phyloP scores from a whole-genome alignment of 192 early-diverging fungal genomes.

The Linnemannia exigua region DNA sequence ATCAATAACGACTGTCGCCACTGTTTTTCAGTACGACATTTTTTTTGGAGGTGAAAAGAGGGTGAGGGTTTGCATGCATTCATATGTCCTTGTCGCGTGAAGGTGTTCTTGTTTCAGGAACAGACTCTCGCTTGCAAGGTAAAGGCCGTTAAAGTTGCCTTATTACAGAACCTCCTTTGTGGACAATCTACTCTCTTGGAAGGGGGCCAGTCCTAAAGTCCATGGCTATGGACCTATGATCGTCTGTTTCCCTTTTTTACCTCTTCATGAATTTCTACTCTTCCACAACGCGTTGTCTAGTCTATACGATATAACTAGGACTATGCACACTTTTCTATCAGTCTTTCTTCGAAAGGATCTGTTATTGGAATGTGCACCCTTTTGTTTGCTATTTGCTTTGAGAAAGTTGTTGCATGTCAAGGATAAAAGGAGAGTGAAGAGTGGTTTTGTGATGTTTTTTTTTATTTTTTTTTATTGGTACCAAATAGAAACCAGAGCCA shows the following conservation, averaged over 20 bases:
- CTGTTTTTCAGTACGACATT: neutral
- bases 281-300: too few species aligned
- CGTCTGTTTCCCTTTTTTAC: too few species aligned
- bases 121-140: neutral
- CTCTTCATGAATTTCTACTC: too few species aligned
- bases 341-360: too few species aligned
- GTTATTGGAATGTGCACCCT: too few species aligned
- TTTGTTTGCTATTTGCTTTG: too few species aligned
- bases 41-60: neutral
- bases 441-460: neutral
- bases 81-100: too few species aligned
- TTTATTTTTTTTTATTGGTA: neutral
- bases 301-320: too few species aligned
- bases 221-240: neutral
- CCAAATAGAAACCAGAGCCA: neutral
- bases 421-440: neutral
- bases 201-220: neutral
- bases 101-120: too few species aligned
- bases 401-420: neutral
- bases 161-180: neutral
- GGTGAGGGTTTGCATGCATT: neutral
- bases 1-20: neutral
- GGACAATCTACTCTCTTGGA: neutral
- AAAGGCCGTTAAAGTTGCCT: neutral
- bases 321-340: too few species aligned